Percentiles rank a stretch among this genome's conserved stretches.
phyloP scores from a whole-genome alignment of 805 yeast genomes.

The Candida orba region DNA sequence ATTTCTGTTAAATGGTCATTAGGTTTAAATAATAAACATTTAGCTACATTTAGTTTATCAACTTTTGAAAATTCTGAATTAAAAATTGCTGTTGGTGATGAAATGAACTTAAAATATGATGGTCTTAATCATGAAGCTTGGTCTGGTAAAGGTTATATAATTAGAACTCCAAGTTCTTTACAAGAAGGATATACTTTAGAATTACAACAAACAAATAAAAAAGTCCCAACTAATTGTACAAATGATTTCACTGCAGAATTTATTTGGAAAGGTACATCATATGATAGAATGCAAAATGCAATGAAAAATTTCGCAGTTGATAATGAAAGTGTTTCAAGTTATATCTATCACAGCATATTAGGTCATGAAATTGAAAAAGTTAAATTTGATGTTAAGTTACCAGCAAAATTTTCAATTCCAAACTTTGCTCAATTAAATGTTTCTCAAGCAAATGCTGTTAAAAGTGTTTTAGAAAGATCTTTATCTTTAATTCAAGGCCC shows the following conservation, averaged over 20 bases:
- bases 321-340: constrained; percentile 62
- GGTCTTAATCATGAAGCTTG: constrained; percentile 56
- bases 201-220: constrained; percentile 35
- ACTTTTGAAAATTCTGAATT: constrained; percentile 58
- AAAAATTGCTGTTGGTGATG: constrained; percentile 81
- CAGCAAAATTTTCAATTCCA: constrained; percentile 54
- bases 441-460: constrained; percentile 77
- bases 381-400: constrained; percentile 55
- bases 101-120: constrained; percentile 56
- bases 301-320: constrained; percentile 63
- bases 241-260: constrained; percentile 77
- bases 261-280: constrained; percentile 84
- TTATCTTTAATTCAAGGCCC: constrained; percentile 88
- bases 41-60: constrained; percentile 63
- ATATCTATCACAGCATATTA: constrained; percentile 66
- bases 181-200: constrained; percentile 71
- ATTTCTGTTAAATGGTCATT: constrained; percentile 68
- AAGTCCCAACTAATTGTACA: constrained; percentile 54
- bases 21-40: constrained; percentile 55
- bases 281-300: constrained; percentile 78
- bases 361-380: constrained; percentile 71
- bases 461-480: constrained; percentile 60
- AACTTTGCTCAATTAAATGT: constrained; percentile 63
- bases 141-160: constrained; percentile 67
- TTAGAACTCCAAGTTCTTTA: constrained; percentile 59